Percentiles rank a stretch among this genome's conserved stretches.
Conservation (phyloP, 1,139 yeast genomes). For the Pichia sp. region DNA sequence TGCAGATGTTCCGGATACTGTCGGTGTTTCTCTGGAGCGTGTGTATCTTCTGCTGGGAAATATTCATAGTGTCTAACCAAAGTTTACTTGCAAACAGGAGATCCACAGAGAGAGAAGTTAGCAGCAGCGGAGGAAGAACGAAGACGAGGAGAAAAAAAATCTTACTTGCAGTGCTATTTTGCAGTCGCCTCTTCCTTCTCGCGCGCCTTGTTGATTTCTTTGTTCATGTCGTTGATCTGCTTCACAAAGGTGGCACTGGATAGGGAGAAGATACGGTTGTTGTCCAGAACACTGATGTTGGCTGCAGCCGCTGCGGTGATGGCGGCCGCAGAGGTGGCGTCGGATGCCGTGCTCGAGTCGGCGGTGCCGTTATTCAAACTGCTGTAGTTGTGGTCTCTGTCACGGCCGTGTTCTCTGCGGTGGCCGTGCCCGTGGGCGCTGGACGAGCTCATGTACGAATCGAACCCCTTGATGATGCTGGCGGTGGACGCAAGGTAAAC, state of each 20-base stretch:
- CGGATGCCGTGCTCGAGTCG: background rate
- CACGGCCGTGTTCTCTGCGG: conserved; percentile 1
- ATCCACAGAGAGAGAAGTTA: too few species aligned
- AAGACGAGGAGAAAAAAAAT: background rate
- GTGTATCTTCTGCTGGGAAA: conserved; percentile 59
- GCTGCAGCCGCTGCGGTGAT: conserved; percentile 3
- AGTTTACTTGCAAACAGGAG: too few species aligned
- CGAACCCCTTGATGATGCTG: conserved; percentile 86
- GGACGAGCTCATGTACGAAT: conserved; percentile 28
- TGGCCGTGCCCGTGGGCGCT: background rate
- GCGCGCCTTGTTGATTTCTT: background rate
- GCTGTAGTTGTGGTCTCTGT: conserved; percentile 4
- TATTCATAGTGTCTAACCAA: conserved; percentile 35
- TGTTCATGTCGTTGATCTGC: conserved; percentile 6
- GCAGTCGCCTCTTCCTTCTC: background rate
- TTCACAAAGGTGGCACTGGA: conserved; percentile 11
- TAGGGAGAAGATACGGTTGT: conserved; percentile 11
- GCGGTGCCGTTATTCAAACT: conserved; percentile 6
- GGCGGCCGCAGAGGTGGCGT: background rate
- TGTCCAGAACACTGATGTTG: conserved; percentile 1
- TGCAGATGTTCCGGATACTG: conserved; percentile 82
- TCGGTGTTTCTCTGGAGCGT: conserved; percentile 66
- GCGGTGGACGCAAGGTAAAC: conserved; percentile 77
- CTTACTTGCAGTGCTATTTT: background rate
- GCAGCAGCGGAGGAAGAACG: background rate